Conservation (phyloP, 805 yeast species). For the Komagataella phaffii region DNA sequence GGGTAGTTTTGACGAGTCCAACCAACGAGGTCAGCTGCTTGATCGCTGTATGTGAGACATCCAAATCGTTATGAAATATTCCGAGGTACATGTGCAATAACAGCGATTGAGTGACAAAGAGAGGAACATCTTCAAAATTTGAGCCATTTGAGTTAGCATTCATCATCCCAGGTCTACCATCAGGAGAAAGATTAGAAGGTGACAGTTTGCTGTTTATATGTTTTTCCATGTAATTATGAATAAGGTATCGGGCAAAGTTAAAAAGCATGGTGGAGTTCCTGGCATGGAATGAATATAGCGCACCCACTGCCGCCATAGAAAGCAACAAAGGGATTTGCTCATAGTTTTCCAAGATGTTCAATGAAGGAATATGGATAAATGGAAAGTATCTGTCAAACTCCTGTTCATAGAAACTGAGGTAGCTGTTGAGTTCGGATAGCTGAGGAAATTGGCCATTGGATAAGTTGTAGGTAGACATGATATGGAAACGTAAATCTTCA, state of each 20-base stretch:
- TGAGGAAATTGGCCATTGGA: conserved; percentile 56
- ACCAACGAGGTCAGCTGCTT: conserved; percentile 40
- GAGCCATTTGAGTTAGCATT: background rate
- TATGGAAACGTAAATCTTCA: conserved; percentile 36
- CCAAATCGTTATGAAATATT: conserved; percentile 41
- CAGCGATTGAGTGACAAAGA: conserved; percentile 42
- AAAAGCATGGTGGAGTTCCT: conserved; percentile 60
- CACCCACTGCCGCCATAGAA: conserved; percentile 83
- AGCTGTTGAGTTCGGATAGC: conserved; percentile 62
- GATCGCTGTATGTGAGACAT: conserved; percentile 33
- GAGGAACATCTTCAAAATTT: conserved; percentile 38
- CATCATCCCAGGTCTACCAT: background rate
- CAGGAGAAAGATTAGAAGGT: conserved; percentile 6
- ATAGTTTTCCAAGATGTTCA: conserved; percentile 32
- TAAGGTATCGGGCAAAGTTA: conserved; percentile 51
- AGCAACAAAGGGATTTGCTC: conserved; percentile 52
- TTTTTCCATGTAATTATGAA: conserved; percentile 52
- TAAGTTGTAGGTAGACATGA: conserved; percentile 40
- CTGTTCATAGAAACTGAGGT: conserved; percentile 57
- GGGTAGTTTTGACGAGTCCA: conserved; percentile 38
- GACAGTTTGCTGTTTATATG: conserved; percentile 21
- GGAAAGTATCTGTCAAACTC: conserved; percentile 79
- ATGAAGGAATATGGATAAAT: conserved; percentile 63
- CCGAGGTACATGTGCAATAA: conserved; percentile 42
- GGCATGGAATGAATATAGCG: conserved; percentile 71